Evolutionary conservation across 306 rosid genomes (phyloP).

Genomic region (Ormosia semicastrata): DNA sequence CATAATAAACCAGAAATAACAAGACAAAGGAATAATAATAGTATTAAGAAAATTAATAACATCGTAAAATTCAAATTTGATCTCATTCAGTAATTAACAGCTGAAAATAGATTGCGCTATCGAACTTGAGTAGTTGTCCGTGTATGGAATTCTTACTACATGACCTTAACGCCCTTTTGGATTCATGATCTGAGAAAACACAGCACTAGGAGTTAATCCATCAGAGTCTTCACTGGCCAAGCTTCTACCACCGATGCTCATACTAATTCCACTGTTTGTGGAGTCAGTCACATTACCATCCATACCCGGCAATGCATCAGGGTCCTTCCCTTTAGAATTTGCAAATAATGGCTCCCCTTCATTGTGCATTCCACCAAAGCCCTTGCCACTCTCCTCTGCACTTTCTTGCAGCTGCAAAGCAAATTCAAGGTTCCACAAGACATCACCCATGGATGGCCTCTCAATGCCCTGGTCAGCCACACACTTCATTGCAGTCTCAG

Average conservation of each 20-base stretch:
- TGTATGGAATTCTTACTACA: constrained; percentile 10
- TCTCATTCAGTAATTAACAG: constrained; percentile 20
- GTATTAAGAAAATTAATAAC: constrained; percentile 31
- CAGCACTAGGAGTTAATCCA: constrained; percentile 96
- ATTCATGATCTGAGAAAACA: constrained; percentile 98
- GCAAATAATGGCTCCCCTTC: constrained; percentile 60
- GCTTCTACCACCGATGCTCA: constrained; percentile 99
- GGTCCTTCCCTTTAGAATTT: constrained; percentile 63
- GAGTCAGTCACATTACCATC: constrained; percentile 83
- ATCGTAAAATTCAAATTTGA: constrained; percentile 28
- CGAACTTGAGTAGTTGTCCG: constrained; percentile 6
- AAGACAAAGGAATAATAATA: constrained; percentile 20
- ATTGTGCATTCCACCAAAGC: constrained; percentile 33
- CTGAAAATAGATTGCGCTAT: constrained; percentile 11
- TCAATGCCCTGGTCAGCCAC: constrained; percentile 94
- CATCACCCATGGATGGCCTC: constrained; percentile 99
- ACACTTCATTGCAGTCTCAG: constrained; percentile 98
- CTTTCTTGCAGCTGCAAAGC: constrained; percentile 99
- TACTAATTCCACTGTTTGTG: constrained; percentile 87
- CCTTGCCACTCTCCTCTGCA: constrained; percentile 84
- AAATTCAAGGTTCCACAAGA: constrained; percentile 97
- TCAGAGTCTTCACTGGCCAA: constrained; percentile 96
- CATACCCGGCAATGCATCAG: constrained; percentile 38
- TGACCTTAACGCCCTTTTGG: constrained; percentile 89
- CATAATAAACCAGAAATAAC: constrained; percentile 33